Evolutionary conservation across 768 basidiomycete genomes (phyloP), one percentile per base, ranked within the genome.

Genomic region (Lyophyllum atratum): DNA sequence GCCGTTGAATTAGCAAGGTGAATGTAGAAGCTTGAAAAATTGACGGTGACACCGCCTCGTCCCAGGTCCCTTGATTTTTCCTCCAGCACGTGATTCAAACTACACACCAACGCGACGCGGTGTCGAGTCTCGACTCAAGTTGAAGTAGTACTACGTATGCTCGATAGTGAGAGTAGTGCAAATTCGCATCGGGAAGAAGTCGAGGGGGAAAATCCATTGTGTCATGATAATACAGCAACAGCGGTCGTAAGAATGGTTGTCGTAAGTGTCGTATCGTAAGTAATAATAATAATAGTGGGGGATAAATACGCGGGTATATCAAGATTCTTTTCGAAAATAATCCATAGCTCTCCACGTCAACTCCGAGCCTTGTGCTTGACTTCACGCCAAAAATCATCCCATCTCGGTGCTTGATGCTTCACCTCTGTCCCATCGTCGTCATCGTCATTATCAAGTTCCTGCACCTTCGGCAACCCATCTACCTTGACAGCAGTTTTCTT

Each of bases 301-400:
- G 49, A 58, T 43, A 54, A 31, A 39, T 43, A 52, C 6, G 9
- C 9, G 43, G 34, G 43, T 52, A 53, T 29, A 22, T 26, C 11
- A 51, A 52, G 17, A 26, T 42, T 50, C 22, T 46, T 25, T 22
- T 19, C 4, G 34, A 37, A 50, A 29, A 19, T 17, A 40, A 42
- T 29, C 25, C 28, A 6, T 11, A 15, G 34, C 11, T 40, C 34
- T 22, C 28, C 45, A 12, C 9, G 37, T 51, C 47, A 56, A 33
- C 44, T 55, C 57, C 55, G 49, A 22, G 72, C 70, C 60, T 76
- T 77, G 15, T 68, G 66, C 58, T 68, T 64, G 29, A 81, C 77
- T 25, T 79, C 78, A 43, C 62, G 72, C 80, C 80, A 81, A 61
- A 80, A 81, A 1, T 70, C 71, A 28, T 76, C 72, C 78, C 78